Evolutionary conservation across 305 asterid species (phyloP).

Genomic region (Fraxinus angustifolia): DNA sequence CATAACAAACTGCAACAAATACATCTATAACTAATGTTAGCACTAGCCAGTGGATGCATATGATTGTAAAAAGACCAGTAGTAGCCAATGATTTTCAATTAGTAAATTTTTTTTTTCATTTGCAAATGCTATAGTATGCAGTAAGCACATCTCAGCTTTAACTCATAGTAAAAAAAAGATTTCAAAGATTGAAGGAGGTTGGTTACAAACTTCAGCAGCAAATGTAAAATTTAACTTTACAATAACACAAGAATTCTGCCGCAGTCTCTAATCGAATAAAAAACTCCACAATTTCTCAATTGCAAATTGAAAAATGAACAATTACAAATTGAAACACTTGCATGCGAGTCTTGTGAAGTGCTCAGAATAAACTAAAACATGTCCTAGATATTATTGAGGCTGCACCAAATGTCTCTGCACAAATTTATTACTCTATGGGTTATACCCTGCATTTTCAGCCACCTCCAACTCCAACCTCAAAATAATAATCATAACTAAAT

Average conservation of each 20-base stretch:
- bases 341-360: constrained; percentile 17
- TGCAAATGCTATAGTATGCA: background rate
- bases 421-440: background rate
- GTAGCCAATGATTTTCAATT: constrained; percentile 1
- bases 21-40: constrained; percentile 7
- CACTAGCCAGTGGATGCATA: constrained; percentile 12
- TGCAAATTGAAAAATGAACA: constrained; percentile 3
- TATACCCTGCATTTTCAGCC: background rate
- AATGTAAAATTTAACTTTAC: background rate
- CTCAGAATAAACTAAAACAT: constrained; percentile 2
- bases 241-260: background rate
- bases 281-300: background rate
- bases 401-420: background rate
- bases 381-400: constrained; percentile 1
- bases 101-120: background rate
- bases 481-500: background rate
- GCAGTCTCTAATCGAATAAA: constrained; percentile 3
- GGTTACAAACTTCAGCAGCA: constrained; percentile 15
- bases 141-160: background rate
- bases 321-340: constrained; percentile 6
- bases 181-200: background rate
- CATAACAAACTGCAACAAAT: constrained; percentile 44
- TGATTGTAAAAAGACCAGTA: background rate
- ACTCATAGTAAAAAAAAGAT: background rate
- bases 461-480: background rate